phyloP scores from a whole-genome alignment of 768 basidiomycete species.

The Phlebiopsis flavidoalba region DNA sequence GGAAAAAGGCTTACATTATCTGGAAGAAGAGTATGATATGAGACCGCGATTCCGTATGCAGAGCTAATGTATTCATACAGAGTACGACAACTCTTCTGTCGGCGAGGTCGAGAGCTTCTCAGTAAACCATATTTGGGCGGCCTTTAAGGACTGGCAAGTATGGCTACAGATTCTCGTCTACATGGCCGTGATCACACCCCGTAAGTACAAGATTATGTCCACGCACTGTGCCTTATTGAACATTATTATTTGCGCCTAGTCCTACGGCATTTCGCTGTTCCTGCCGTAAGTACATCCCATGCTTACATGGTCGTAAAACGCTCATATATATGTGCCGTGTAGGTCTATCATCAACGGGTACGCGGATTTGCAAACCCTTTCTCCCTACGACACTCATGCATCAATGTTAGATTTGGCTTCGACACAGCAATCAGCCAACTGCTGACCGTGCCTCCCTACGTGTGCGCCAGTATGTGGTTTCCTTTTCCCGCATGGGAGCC shows the following conservation, averaged over 20 bases:
- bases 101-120: slow-evolving; percentile 61
- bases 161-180: slow-evolving; percentile 55
- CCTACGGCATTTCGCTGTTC: slow-evolving; percentile 67
- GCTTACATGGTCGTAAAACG: background rate
- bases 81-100: slow-evolving; percentile 50
- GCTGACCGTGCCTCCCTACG: slow-evolving; percentile 64
- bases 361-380: background rate
- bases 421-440: slow-evolving; percentile 52
- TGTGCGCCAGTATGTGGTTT: slow-evolving; percentile 44
- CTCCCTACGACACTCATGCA: background rate
- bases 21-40: slow-evolving; percentile 46
- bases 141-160: slow-evolving; percentile 62
- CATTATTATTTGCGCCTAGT: slow-evolving; percentile 30
- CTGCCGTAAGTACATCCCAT: slow-evolving; percentile 47
- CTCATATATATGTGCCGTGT: background rate
- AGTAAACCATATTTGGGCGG: slow-evolving; percentile 45
- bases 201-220: slow-evolving; percentile 34
- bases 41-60: slow-evolving; percentile 30
- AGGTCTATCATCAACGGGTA: slow-evolving; percentile 59
- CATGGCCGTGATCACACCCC: slow-evolving; percentile 52
- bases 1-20: slow-evolving; percentile 49
- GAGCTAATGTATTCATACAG: slow-evolving; percentile 21
- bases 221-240: background rate
- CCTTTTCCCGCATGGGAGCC: background rate
- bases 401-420: slow-evolving; percentile 48